Evolutionary conservation across 2,329 filamentous ascomycete species (phyloP).

Genomic region (Cytospora paraplurivora): DNA sequence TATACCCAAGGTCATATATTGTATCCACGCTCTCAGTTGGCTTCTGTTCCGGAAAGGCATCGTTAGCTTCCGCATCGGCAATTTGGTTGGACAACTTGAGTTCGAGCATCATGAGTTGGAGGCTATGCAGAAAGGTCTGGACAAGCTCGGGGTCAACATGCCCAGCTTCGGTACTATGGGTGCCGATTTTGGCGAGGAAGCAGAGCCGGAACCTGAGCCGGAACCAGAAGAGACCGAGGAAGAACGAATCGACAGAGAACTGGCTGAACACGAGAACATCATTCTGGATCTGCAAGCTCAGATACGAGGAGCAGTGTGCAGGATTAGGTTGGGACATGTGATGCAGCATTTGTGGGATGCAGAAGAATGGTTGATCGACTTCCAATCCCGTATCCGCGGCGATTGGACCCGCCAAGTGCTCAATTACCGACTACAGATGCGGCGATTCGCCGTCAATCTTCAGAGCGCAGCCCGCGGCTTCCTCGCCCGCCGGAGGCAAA

Average conservation of each 20-base stretch:
- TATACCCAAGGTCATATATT: conserved; percentile 98
- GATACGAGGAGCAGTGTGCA: conserved; percentile 75
- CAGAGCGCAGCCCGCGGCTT: conserved; percentile 80
- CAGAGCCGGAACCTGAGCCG: conserved; percentile 53
- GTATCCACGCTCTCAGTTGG: conserved; percentile 96
- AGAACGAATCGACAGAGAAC: conserved; percentile 79
- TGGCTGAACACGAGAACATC: conserved; percentile 71
- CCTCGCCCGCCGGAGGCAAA: conserved; percentile 66
- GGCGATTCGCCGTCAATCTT: conserved; percentile 73
- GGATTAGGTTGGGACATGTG: conserved; percentile 73
- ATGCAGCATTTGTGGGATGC: conserved; percentile 92
- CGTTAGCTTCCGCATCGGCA: conserved; percentile 93
- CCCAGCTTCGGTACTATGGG: conserved; percentile 98
- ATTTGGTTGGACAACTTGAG: conserved; percentile 91
- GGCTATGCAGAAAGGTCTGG: conserved; percentile 93
- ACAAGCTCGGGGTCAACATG: conserved; percentile 94
- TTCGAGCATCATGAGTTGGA: conserved; percentile 98
- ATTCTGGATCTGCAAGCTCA: conserved; percentile 86
- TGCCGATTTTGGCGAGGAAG: conserved; percentile 88
- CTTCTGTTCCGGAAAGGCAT: conserved; percentile 94
- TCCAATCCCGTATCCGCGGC: conserved; percentile 85
- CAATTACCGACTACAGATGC: conserved; percentile 81
- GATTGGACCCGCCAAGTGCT: conserved; percentile 84
- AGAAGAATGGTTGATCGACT: conserved; percentile 74
- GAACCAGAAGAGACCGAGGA: conserved; percentile 82